Percentiles rank a stretch among this genome's conserved stretches.
phyloP scores from a whole-genome alignment of 768 basidiomycete species.

The Xerocomus potaroensis region DNA sequence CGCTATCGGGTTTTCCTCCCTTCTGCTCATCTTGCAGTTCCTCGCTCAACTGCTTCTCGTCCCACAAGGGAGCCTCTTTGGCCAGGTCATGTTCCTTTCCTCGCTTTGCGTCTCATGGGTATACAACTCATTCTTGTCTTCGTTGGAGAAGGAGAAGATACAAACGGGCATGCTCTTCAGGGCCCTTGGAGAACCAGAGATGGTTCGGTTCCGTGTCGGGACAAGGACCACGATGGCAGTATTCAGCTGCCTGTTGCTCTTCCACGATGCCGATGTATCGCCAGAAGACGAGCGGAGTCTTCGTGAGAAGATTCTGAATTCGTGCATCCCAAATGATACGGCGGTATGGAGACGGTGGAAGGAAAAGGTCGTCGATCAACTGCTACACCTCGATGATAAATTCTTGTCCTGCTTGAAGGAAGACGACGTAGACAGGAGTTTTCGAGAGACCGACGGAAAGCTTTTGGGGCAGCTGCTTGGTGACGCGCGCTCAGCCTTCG shows the following conservation, averaged over 20 bases:
- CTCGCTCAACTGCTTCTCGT: too few relatives aligned
- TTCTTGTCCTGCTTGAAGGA: conserved; percentile 1
- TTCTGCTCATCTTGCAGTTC: conserved; percentile 26
- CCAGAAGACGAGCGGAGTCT: not conserved
- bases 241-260: conserved; percentile 22
- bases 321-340: conserved; percentile 23
- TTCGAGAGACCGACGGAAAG: too few relatives aligned
- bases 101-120: conserved; percentile 32
- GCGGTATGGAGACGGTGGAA: conserved; percentile 22
- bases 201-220: conserved; percentile 11
- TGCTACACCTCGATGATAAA: not conserved
- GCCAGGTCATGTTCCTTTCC: conserved; percentile 33
- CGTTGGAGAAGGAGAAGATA: conserved; percentile 33
- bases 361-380: conserved; percentile 18
- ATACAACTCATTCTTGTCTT: conserved; percentile 32
- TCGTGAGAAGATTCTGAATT: conserved; percentile 9
- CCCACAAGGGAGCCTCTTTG: conserved; percentile 32
- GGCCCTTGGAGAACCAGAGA: conserved; percentile 6
- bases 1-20: conserved; percentile 23
- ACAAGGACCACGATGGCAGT: conserved; percentile 23
- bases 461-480: too few relatives aligned
- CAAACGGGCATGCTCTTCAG: conserved; percentile 16
- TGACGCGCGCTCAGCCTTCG: too few relatives aligned
- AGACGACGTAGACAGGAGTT: too few relatives aligned
- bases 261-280: conserved; percentile 7